Percentiles rank a stretch among this genome's conserved stretches.
These are phyloP conservation scores for Vitis cinerea DNA, from an alignment of 164 flowering plant genomes.

Conservation along the genomic window DNA sequence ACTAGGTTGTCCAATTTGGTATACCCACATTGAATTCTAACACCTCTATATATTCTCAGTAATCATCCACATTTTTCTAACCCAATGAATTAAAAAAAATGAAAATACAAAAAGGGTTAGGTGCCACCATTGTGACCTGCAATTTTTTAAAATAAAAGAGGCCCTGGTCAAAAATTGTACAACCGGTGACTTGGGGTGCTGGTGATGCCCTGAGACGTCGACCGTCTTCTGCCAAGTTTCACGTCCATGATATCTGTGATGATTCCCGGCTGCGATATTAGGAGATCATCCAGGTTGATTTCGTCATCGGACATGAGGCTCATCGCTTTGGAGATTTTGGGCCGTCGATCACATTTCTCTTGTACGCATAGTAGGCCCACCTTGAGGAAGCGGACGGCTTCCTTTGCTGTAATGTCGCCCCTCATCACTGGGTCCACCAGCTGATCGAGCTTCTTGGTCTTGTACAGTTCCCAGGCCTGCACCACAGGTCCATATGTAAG, in stretches of 20 bases:
- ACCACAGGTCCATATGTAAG: background rate
- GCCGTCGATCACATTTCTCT: constrained; percentile 17
- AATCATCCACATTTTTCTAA: too few relatives aligned
- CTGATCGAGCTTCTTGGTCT: constrained; percentile 6
- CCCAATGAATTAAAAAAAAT: too few relatives aligned
- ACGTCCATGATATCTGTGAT: constrained; percentile 15
- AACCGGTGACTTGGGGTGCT: background rate
- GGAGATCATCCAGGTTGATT: constrained; percentile 1
- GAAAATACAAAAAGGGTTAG: too few relatives aligned
- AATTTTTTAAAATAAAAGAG: too few relatives aligned
- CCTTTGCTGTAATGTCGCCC: constrained; percentile 5
- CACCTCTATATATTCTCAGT: too few relatives aligned
- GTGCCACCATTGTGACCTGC: too few relatives aligned
- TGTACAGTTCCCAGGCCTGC: constrained; percentile 32
- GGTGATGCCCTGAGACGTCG: background rate
- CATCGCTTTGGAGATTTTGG: constrained; percentile 16
- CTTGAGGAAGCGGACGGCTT: constrained; percentile 22
- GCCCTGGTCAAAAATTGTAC: too few relatives aligned
- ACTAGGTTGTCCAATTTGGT: too few relatives aligned
- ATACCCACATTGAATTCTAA: too few relatives aligned
- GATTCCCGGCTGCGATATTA: constrained; percentile 18
- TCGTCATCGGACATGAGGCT: constrained; percentile 17
- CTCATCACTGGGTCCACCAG: constrained; percentile 26
- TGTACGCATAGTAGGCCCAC: constrained; percentile 27
- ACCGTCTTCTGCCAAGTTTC: constrained; percentile 2